These are phyloP conservation scores for Sideroxylon spinosum DNA, from an alignment of 179 eudicot genomes.

Conservation along the genomic window DNA sequence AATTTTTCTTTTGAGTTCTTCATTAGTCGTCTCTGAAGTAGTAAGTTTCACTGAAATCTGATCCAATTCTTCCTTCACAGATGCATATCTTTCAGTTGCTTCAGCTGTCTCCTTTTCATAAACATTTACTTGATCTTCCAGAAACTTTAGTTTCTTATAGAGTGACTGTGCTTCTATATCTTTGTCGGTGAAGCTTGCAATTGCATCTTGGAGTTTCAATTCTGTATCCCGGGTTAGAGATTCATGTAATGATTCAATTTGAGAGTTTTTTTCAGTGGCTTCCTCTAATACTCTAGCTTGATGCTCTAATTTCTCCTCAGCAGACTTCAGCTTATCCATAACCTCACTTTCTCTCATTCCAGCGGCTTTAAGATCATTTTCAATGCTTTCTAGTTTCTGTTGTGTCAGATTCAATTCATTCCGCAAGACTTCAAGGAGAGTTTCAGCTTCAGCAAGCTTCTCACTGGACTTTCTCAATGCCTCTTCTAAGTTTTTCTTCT, in stretches of 20 bases:
- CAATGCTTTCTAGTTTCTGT: slow-evolving; percentile 38
- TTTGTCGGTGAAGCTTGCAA: slow-evolving; percentile 35
- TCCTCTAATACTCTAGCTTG: slow-evolving; percentile 49
- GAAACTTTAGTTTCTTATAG: slow-evolving; percentile 46
- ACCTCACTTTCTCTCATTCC: slow-evolving; percentile 54
- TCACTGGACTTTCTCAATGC: slow-evolving; percentile 26
- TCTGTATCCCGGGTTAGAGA: slow-evolving; percentile 53
- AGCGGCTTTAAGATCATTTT: slow-evolving; percentile 38
- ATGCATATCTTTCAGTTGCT: slow-evolving; percentile 37
- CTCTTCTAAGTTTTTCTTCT: slow-evolving; percentile 37
- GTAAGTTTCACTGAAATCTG: slow-evolving; percentile 33
- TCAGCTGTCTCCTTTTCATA: slow-evolving; percentile 50
- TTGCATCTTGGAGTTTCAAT: slow-evolving; percentile 62
- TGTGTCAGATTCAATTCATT: slow-evolving; percentile 35
- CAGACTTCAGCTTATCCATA: slow-evolving; percentile 61
- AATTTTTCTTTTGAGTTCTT: slow-evolving; percentile 52
- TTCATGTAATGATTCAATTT: slow-evolving; percentile 60
- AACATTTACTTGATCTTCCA: slow-evolving; percentile 51
- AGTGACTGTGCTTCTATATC: slow-evolving; percentile 60
- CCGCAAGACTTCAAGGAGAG: slow-evolving; percentile 30
- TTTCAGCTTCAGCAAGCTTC: slow-evolving; percentile 40
- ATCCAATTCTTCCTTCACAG: slow-evolving; percentile 44
- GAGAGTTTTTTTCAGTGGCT: slow-evolving; percentile 46
- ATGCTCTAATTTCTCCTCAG: slow-evolving; percentile 60
- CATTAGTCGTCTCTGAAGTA: slow-evolving; percentile 29